Evolutionary conservation across 192 early-diverging fungal species (phyloP).

Genomic region (Fimicolochytrium jonesii): DNA sequence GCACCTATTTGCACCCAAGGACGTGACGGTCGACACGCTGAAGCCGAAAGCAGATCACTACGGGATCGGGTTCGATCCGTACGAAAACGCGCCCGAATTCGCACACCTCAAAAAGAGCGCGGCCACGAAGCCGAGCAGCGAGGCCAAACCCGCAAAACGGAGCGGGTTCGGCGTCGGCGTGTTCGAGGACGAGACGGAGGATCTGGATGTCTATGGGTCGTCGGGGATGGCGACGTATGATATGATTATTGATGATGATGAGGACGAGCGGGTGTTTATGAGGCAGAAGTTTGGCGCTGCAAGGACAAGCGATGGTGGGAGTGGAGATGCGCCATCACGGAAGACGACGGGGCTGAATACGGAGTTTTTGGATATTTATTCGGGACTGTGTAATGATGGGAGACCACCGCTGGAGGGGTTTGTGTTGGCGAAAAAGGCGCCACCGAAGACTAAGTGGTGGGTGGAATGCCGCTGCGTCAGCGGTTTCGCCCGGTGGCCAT

Average conservation of each 20-base stretch:
- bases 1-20: conserved; percentile 64
- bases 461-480: neutral
- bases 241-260: conserved; percentile 36
- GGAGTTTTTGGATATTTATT: too few species aligned
- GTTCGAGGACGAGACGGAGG: conserved; percentile 53
- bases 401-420: conserved; percentile 52
- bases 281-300: conserved; percentile 3
- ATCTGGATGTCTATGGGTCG: conserved; percentile 41
- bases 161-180: conserved; percentile 62
- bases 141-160: too few species aligned
- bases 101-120: neutral
- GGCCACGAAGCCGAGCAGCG: neutral
- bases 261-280: conserved; percentile 27
- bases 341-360: too few species aligned
- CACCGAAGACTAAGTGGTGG: conserved; percentile 48
- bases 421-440: conserved; percentile 32
- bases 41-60: conserved; percentile 44
- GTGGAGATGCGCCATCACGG: neutral
- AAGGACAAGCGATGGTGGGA: neutral
- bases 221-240: conserved; percentile 18
- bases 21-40: conserved; percentile 31
- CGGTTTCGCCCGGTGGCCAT: neutral
- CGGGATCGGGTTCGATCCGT: conserved; percentile 72
- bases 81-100: conserved; percentile 63
- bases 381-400: conserved; percentile 58